These are phyloP conservation scores for Kazachstania taianensis DNA, from an alignment of 805 yeast genomes.

Conservation along the genomic window DNA sequence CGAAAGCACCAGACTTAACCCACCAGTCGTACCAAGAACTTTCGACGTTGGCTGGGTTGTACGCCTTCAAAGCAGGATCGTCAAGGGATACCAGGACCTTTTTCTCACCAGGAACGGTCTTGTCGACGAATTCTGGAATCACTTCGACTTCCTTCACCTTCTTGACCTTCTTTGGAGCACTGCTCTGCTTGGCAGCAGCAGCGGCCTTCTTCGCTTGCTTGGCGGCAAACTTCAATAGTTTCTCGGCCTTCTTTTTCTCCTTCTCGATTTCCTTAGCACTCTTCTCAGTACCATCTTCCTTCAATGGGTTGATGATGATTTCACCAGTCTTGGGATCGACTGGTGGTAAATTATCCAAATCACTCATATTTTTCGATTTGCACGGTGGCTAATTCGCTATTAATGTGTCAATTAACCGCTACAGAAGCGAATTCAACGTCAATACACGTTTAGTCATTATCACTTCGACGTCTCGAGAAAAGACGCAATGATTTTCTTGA, in stretches of 20 bases:
- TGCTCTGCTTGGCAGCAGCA: conserved; percentile 43
- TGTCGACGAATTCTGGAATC: conserved; percentile 76
- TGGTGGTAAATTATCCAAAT: conserved; percentile 26
- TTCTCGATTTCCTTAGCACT: conserved; percentile 77
- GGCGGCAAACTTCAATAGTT: conserved; percentile 78
- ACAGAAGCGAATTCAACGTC: too few species aligned
- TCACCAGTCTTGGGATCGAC: conserved; percentile 31
- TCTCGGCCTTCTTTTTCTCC: conserved; percentile 81
- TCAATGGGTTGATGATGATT: conserved; percentile 29
- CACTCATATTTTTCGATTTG: conserved; percentile 19
- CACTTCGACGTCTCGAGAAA: too few species aligned
- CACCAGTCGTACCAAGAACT: conserved; percentile 98
- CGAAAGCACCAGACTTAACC: conserved; percentile 77
- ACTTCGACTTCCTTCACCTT: conserved; percentile 62
- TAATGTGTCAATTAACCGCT: too few species aligned
- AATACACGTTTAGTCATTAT: too few species aligned
- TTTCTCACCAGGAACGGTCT: conserved; percentile 83
- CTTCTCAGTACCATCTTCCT: conserved; percentile 41
- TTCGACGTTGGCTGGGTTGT: conserved; percentile 86
- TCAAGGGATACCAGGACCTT: conserved; percentile 78
- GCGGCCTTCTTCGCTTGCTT: conserved; percentile 49
- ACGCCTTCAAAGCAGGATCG: conserved; percentile 88
- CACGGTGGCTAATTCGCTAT: background rate
- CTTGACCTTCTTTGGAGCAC: conserved; percentile 41
- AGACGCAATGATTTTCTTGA: too few species aligned